Percentiles rank a stretch among this genome's conserved stretches.
These are phyloP conservation scores for Chaetomium fimeti DNA, from an alignment of 495 filamentous ascomycete species.

Conservation along the genomic window DNA sequence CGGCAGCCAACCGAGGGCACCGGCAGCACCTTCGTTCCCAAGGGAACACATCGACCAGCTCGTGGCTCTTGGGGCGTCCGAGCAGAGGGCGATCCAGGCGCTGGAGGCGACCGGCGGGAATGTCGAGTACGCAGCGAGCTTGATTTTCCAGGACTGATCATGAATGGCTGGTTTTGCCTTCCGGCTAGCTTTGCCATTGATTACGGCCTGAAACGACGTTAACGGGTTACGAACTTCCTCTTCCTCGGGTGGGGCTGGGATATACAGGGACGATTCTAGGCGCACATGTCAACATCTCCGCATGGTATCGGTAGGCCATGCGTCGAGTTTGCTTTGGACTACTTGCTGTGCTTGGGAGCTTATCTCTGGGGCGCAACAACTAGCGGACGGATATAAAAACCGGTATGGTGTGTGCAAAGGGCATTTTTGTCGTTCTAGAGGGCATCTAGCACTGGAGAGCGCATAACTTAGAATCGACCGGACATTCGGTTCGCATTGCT, in stretches of 20 bases:
- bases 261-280: constrained; percentile 8
- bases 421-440: constrained; percentile 3
- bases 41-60: constrained; percentile 67
- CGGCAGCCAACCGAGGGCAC: constrained; percentile 7
- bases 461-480: constrained; percentile 20
- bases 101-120: constrained; percentile 81
- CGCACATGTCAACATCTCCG: constrained; percentile 1
- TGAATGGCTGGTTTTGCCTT: no score
- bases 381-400: background rate
- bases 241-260: background rate
- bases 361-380: background rate
- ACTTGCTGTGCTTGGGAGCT: background rate
- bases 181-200: background rate
- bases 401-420: background rate
- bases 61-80: constrained; percentile 73
- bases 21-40: constrained; percentile 47
- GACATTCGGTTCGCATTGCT: background rate
- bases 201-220: background rate
- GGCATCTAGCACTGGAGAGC: constrained; percentile 3
- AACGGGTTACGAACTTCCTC: constrained; percentile 11
- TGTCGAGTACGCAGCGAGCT: constrained; percentile 78
- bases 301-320: background rate
- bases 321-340: background rate
- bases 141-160: constrained; percentile 63
- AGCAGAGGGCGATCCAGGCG: constrained; percentile 73